Conservation (phyloP, 352 stramenopile genomes). For the Peronosclerospora sorghi region DNA sequence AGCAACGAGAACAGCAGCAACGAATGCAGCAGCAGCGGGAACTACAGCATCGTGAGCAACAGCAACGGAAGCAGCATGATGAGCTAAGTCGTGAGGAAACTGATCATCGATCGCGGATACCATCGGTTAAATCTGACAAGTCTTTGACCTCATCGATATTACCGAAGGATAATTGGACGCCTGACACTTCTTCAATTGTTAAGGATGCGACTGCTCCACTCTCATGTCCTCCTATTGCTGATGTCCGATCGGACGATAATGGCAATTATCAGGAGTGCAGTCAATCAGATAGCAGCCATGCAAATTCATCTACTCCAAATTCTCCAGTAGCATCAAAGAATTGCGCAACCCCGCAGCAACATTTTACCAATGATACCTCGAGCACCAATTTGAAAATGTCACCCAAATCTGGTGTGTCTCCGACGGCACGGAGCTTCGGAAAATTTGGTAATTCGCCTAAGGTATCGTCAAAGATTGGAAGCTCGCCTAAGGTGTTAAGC, state of each 20-base stretch:
- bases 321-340: slow-evolving; percentile 9
- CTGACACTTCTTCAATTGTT: slow-evolving; percentile 16
- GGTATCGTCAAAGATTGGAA: slow-evolving; percentile 12
- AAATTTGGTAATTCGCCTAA: slow-evolving; percentile 9
- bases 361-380: slow-evolving; percentile 3
- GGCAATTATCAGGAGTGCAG: slow-evolving; percentile 8
- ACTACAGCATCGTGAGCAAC: slow-evolving; percentile 7
- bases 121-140: slow-evolving; percentile 27
- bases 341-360: slow-evolving; percentile 3
- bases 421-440: slow-evolving; percentile 7
- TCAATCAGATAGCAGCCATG: slow-evolving; percentile 9
- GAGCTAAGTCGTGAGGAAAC: not conserved
- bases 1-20: slow-evolving; percentile 1
- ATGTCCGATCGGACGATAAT: slow-evolving; percentile 11
- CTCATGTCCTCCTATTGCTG: slow-evolving; percentile 16
- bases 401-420: slow-evolving; percentile 10
- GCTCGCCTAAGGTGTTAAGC: slow-evolving; percentile 20
- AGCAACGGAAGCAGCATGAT: not conserved
- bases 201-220: slow-evolving; percentile 20
- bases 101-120: slow-evolving; percentile 12
- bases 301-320: slow-evolving; percentile 10
- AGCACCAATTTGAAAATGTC: slow-evolving; percentile 16
- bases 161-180: slow-evolving; percentile 2
- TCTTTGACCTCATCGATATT: slow-evolving; percentile 6
- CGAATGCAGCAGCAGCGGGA: slow-evolving; percentile 4